phyloP scores from a whole-genome alignment of 1,284 basidiomycete species.

The Cutaneotrichosporon sp. region DNA sequence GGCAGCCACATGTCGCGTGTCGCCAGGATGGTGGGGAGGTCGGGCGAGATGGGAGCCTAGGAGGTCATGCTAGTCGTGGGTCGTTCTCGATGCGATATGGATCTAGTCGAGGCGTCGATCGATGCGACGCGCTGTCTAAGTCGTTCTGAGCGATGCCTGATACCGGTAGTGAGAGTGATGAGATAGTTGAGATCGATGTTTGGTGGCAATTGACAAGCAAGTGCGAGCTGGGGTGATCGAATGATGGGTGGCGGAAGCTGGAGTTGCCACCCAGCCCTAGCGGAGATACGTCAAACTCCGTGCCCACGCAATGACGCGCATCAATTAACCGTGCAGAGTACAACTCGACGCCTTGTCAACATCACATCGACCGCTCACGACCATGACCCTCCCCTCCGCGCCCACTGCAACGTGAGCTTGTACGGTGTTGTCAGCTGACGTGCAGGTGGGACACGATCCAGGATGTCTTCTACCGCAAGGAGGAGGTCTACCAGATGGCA shows the following conservation, averaged over 20 bases:
- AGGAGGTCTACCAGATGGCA: slow-evolving; percentile 75
- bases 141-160: too few relatives aligned
- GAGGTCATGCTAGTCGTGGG: neutral
- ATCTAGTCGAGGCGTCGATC: too few relatives aligned
- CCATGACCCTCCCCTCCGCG: slow-evolving; percentile 19
- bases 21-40: neutral
- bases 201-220: too few relatives aligned
- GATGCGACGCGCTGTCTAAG: too few relatives aligned
- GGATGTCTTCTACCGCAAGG: slow-evolving; percentile 55
- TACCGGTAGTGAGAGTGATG: too few relatives aligned
- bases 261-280: slow-evolving; percentile 6
- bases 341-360: neutral
- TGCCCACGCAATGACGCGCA: neutral
- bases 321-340: too few relatives aligned
- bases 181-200: too few relatives aligned
- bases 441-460: slow-evolving; percentile 49
- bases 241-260: too few relatives aligned
- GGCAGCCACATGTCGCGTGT: slow-evolving; percentile 39
- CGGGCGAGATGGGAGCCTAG: neutral
- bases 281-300: neutral
- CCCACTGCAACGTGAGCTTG: slow-evolving; percentile 23
- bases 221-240: too few relatives aligned
- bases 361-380: neutral
- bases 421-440: neutral
- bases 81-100: too few relatives aligned